phyloP scores from a whole-genome alignment of 2,329 filamentous ascomycete species.

The Aspergillus hiratsukae region DNA sequence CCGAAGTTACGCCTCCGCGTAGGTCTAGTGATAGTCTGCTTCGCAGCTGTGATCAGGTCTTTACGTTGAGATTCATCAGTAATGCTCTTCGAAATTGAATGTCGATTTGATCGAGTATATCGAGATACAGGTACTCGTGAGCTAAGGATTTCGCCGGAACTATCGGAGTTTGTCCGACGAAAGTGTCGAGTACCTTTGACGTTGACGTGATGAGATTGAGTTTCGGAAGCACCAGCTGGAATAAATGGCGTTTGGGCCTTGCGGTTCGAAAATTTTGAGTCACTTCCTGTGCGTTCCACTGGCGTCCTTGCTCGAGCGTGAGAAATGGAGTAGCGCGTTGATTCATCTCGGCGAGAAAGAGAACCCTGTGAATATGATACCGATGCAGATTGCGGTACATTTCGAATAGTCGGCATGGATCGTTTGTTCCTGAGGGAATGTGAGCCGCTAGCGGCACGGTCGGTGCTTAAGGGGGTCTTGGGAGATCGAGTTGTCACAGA shows the following conservation, averaged over 20 bases:
- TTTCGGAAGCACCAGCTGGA: slow-evolving; percentile 67
- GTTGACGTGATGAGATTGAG: slow-evolving; percentile 72
- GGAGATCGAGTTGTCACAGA: slow-evolving; percentile 47
- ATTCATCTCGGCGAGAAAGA: slow-evolving; percentile 35
- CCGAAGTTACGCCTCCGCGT: slow-evolving; percentile 71
- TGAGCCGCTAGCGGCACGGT: slow-evolving; percentile 50
- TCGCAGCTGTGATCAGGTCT: slow-evolving; percentile 51
- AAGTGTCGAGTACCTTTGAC: slow-evolving; percentile 67
- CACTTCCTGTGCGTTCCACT: slow-evolving; percentile 52
- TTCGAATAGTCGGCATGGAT: slow-evolving; percentile 56
- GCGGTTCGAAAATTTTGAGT: slow-evolving; percentile 43
- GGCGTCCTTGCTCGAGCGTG: slow-evolving; percentile 64
- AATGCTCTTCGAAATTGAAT: slow-evolving; percentile 46
- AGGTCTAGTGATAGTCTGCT: slow-evolving; percentile 71
- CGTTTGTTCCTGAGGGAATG: slow-evolving; percentile 57
- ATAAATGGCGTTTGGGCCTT: slow-evolving; percentile 70
- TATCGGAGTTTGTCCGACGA: slow-evolving; percentile 78
- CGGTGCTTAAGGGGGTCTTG: slow-evolving; percentile 34
- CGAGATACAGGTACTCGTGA: slow-evolving; percentile 40
- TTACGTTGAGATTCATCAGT: slow-evolving; percentile 48
- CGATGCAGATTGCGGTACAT: slow-evolving; percentile 31
- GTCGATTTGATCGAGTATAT: slow-evolving; percentile 38
- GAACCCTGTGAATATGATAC: slow-evolving; percentile 32
- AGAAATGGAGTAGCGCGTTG: slow-evolving; percentile 24
- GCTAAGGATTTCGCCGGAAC: slow-evolving; percentile 47